Base-by-base conservation (phyloP, 129 eudicot genomes). In the Pittosporum tobira region DNA sequence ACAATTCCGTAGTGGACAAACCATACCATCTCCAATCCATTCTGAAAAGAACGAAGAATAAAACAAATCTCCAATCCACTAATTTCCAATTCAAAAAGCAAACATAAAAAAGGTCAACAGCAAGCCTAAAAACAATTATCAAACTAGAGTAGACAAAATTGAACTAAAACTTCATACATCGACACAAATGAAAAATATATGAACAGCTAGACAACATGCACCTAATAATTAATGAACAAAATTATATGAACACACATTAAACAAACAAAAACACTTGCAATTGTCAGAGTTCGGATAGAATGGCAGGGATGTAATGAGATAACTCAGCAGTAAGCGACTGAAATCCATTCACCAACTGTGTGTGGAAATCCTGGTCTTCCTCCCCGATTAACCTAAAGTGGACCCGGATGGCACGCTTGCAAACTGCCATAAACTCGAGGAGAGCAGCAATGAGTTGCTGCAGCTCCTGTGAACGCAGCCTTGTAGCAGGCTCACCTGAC, bases 291-390 rank as follows among this genome's bases (percentile, higher is more conserved):
- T 93, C 99, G 3, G 99, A 93, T 28, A 93, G 96, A 71, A 93
- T 93, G 57, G 99, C 99, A 34, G 99, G 99, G 62, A 93, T 93
- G 80, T 93, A 93, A 71, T 93, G 99, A 11, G 99, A 93, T 70
- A 93, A 71, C 51, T 93, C 99, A 14, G 99, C 99, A 9, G 99
- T 93, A 25, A 93, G 85, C 2, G 99, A 93, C 76, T 93, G 99
- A 63, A 93, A 93, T n/a, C 99, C 99, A 36, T 93, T 93, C 28
- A 93, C 96, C 9, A 93, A 76, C 66, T 93, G 99, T 6, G 99
- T 87, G 74, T 93, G 99, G 50, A 93, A 93, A 55, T 93, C 99
- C 63, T 93, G 96, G 73, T 93, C 99, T 80, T 93, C 99, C 44
- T 93, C 99, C 58, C 99, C 99, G 20, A 93, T 93, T 34, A 93